phyloP scores from a whole-genome alignment of 2,329 filamentous ascomycete species.

The Botrytis hyacinthi region DNA sequence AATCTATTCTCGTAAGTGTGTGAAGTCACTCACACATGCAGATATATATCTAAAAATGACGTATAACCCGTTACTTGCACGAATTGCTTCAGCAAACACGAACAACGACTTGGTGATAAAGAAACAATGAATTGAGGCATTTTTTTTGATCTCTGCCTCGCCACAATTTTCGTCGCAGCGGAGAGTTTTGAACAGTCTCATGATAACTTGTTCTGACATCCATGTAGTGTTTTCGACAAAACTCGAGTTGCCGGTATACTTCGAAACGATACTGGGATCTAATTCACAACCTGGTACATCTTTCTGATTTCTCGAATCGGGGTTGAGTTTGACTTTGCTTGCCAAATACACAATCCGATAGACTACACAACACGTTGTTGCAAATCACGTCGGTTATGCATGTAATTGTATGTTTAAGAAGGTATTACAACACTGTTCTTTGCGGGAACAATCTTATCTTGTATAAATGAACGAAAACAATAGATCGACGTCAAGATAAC shows the following conservation, averaged over 20 bases:
- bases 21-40: not conserved
- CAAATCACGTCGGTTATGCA: not conserved
- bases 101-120: not conserved
- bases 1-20: not conserved
- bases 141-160: not conserved
- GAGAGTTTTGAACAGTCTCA: not conserved
- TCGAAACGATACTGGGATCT: not conserved
- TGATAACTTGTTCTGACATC: not conserved
- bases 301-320: not conserved
- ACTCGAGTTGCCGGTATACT: not conserved
- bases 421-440: not conserved
- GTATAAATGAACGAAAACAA: not conserved
- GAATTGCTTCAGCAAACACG: not conserved
- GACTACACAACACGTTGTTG: not conserved
- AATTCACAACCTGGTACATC: not conserved
- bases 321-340: not conserved
- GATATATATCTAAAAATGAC: not conserved
- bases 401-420: not conserved
- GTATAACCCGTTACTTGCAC: not conserved
- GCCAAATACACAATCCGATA: not conserved
- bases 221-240: no score
- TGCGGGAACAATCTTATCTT: not conserved
- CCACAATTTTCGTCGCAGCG: not conserved
- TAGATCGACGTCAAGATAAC: not conserved
- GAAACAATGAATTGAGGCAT: not conserved